A percentile compares a stretch with the other conserved stretches of the same genome.
phyloP scores from a whole-genome alignment of 2,329 filamentous ascomycete genomes.

The Microdochium paspali region DNA sequence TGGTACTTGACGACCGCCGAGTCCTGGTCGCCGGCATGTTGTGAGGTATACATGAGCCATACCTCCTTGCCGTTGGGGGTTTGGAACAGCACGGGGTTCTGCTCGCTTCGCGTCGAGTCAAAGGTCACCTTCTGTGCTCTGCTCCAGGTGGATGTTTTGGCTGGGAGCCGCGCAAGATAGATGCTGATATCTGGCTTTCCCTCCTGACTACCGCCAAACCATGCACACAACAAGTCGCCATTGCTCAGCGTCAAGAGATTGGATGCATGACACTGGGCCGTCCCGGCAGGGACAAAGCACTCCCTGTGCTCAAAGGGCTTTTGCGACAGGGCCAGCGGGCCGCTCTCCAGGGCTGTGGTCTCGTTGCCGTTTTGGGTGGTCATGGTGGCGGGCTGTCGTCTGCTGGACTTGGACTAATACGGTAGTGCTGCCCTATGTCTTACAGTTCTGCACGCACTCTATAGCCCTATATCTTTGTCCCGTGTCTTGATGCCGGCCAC shows the following conservation, averaged over 20 bases:
- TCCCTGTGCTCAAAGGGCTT: neutral
- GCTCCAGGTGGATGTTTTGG: conserved; percentile 20
- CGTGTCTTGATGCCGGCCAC: neutral
- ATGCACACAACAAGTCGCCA: conserved; percentile 29
- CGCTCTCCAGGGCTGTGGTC: neutral
- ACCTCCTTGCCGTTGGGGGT: conserved; percentile 21
- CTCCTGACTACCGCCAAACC: conserved; percentile 36
- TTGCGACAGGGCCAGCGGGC: neutral
- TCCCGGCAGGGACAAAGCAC: conserved; percentile 23
- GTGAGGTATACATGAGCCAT: conserved; percentile 34
- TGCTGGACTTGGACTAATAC: neutral
- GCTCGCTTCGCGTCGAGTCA: conserved; percentile 29
- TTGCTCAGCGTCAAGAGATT: conserved; percentile 30
- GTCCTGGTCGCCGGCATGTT: conserved; percentile 33
- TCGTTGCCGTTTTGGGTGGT: neutral
- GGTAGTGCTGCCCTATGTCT: neutral
- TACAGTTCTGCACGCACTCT: neutral
- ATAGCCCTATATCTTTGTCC: neutral
- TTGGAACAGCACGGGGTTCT: conserved; percentile 32
- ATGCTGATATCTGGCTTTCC: conserved; percentile 33
- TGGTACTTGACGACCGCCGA: conserved; percentile 26
- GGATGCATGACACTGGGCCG: conserved; percentile 33
- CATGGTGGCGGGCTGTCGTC: neutral
- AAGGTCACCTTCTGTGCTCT: conserved; percentile 21
- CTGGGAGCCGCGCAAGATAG: conserved; percentile 25